These are phyloP conservation scores for Phialophora verrucosa DNA, from an alignment of 2,329 filamentous ascomycete genomes.

Conservation along the genomic window DNA sequence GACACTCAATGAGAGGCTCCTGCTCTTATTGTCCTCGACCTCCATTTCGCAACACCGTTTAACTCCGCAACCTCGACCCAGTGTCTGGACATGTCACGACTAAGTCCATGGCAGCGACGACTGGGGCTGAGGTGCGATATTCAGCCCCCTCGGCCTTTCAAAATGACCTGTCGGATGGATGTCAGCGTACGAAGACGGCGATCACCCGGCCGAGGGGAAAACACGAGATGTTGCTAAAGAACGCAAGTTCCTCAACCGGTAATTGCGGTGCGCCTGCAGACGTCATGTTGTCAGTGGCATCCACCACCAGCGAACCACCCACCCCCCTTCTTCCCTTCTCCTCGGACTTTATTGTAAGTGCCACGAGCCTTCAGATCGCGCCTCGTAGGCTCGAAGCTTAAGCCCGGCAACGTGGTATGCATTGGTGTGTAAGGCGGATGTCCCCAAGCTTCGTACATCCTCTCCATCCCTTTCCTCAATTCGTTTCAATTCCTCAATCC, in stretches of 20 bases:
- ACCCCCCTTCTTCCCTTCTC: neutral
- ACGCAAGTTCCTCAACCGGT: neutral
- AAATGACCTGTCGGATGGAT: neutral
- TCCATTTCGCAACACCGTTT: neutral
- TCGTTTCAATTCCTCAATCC: neutral
- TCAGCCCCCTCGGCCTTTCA: neutral
- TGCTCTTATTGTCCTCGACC: neutral
- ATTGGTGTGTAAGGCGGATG: neutral
- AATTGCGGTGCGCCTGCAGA: neutral
- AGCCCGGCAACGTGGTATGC: neutral
- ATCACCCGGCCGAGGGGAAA: neutral
- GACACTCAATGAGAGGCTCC: neutral
- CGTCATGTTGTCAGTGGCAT: neutral
- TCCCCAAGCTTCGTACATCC: neutral
- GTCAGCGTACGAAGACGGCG: neutral
- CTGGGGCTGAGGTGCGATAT: neutral
- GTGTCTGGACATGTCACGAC: neutral
- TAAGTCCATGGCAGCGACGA: conserved; percentile 5
- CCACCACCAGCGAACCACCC: neutral
- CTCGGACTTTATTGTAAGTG: neutral
- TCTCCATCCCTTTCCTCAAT: neutral
- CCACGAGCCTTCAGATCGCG: neutral
- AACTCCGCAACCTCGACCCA: conserved; percentile 1
- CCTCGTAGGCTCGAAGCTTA: neutral
- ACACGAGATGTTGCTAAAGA: neutral